Base-by-base conservation (phyloP, 176 grass and related monocot species). In the Pontederia paniculata region DNA sequence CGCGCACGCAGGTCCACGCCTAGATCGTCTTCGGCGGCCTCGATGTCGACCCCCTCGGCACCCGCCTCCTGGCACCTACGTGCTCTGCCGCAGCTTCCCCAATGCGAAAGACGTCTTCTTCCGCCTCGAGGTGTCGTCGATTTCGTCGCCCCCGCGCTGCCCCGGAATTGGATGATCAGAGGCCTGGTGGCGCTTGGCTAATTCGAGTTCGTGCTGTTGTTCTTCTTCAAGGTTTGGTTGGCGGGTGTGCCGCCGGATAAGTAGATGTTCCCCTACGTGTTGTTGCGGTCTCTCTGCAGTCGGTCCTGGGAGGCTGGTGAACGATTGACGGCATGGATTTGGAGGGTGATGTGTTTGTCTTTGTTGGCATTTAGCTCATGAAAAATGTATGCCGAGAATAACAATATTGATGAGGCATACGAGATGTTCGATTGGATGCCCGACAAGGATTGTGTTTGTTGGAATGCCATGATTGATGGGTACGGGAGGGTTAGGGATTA, bases 131-230 rank as follows among this genome's bases (percentile, higher is more conserved):
- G 75, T 22, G 41, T 13, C 31, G 0, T 62, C 28, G 7, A 2
- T 37, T 2, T 2, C 28, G 28, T 0, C 28, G 28, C 28, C 28
- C 3, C 28, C 66, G 0, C 57, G 62, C 52, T 81, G 45, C 84
- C 89, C 14, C 88, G 89, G 89, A 89, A 89, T 87, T 95, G 89
- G 89, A 54, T 94, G 72, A 81, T 94, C 28, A 76, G 89, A 16
- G 84, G 84, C 14, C 70, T 94, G 70, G 76, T 84, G 2, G 76
- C 70, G 71, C 64, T 74, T 3, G 81, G 73, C 0, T 70, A 72
- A 21, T 73, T 83, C 75, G 2, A 73, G 22, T 9, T 75, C 21
- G 76, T 81, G n/a, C 52, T 83, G 16, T 75, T 95, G 21, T 85
- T 95, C 76, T 89, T 78, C 72, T 56, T 86, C 41, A 89, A 95